A percentile compares a stretch with the other conserved stretches of the same genome.
phyloP scores from a whole-genome alignment of 805 yeast genomes.

The Wickerhamiella brachini region DNA sequence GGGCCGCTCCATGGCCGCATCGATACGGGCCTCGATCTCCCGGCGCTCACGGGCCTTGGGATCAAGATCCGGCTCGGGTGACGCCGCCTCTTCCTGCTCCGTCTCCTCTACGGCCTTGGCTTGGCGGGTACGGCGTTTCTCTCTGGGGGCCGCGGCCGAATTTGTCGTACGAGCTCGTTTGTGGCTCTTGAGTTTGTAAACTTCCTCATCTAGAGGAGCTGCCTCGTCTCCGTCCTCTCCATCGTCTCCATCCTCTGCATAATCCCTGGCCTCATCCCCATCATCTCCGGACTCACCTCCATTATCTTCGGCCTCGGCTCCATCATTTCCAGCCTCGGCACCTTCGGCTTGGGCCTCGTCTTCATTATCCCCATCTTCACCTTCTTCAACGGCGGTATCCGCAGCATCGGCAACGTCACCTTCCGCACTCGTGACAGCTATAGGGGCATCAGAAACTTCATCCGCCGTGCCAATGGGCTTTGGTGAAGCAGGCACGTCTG shows the following conservation, averaged over 20 bases:
- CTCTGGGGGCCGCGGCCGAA: constrained; percentile 8
- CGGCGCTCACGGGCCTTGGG: constrained; percentile 42
- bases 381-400: not conserved
- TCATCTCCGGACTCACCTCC: constrained; percentile 4
- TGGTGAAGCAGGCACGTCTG: not conserved
- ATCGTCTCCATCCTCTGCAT: constrained; percentile 7
- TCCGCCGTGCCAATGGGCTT: no score
- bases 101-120: constrained; percentile 8
- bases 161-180: constrained; percentile 16
- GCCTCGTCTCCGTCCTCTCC: constrained; percentile 20
- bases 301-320: constrained; percentile 1
- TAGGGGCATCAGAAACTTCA: not conserved
- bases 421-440: not conserved
- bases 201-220: constrained; percentile 27
- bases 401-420: not conserved
- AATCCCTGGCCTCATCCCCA: no score
- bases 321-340: not conserved
- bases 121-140: constrained; percentile 9
- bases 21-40: constrained; percentile 54
- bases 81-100: constrained; percentile 12
- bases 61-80: constrained; percentile 20
- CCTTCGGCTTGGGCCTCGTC: not conserved
- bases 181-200: constrained; percentile 26
- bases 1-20: constrained; percentile 6
- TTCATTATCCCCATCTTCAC: not conserved